phyloP scores from a whole-genome alignment of 768 basidiomycete genomes.

The Terana coerulea region DNA sequence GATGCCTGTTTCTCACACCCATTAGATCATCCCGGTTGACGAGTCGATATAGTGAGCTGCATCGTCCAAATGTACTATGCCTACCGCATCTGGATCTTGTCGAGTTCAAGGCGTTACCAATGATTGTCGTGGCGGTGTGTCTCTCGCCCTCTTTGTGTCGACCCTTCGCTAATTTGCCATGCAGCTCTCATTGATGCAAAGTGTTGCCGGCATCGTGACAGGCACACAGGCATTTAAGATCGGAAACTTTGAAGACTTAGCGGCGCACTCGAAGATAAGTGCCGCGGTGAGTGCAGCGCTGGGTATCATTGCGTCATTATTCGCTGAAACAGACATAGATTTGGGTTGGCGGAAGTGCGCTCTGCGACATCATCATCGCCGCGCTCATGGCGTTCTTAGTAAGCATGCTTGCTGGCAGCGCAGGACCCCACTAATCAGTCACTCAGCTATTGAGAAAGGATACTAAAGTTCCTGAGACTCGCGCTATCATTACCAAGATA shows the following conservation, averaged over 20 bases:
- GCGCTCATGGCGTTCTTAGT: conserved; percentile 18
- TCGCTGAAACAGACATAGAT: conserved; percentile 17
- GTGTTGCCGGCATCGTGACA: neutral
- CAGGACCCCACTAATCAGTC: no score
- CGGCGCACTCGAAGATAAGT: neutral
- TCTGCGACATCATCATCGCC: conserved; percentile 27
- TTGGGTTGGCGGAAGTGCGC: conserved; percentile 19
- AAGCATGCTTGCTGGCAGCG: conserved; percentile 4
- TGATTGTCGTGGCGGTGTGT: neutral
- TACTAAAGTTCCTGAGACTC: neutral
- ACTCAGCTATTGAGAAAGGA: neutral
- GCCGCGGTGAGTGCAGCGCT: no score
- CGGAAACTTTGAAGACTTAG: neutral
- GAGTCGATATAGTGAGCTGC: conserved; percentile 1
- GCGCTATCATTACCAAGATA: neutral
- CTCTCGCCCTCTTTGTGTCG: no score
- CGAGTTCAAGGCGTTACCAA: neutral
- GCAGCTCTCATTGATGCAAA: conserved; percentile 5
- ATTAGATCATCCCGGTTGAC: neutral
- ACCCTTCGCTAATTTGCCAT: no score
- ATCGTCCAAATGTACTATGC: conserved; percentile 4
- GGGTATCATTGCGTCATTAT: neutral
- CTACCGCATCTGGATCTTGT: neutral
- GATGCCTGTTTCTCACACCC: no score
- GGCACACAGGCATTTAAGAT: neutral